These are phyloP conservation scores for Phytophthora vignae DNA, from an alignment of 352 stramenopile genomes.

Conservation along the genomic window DNA sequence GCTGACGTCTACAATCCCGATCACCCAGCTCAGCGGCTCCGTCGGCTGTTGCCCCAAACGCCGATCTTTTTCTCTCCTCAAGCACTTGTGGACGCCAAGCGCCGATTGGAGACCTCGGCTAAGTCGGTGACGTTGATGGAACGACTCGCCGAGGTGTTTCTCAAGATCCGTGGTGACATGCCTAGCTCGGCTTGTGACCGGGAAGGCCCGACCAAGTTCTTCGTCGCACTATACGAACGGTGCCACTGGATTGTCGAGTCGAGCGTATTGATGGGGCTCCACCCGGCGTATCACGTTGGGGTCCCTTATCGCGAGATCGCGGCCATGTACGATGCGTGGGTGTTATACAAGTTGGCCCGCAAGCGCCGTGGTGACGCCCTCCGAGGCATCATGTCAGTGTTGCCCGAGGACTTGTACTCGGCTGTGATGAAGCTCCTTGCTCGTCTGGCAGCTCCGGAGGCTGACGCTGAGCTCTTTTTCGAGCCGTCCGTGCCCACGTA, in stretches of 20 bases:
- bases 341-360: neutral
- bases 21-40: neutral
- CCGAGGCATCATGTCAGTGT: too few relatives aligned
- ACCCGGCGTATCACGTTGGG: neutral
- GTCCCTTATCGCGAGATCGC: neutral
- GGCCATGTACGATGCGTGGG: neutral
- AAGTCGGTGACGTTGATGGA: neutral
- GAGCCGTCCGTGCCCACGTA: too few relatives aligned
- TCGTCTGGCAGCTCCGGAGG: too few relatives aligned
- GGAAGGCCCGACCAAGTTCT: too few relatives aligned
- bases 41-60: neutral
- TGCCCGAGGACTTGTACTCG: too few relatives aligned
- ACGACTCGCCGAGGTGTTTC: neutral
- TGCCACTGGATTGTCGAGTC: too few relatives aligned
- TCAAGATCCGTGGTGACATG: too few relatives aligned
- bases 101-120: neutral
- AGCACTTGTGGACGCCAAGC: neutral
- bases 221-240: too few relatives aligned
- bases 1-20: neutral
- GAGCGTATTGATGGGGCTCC: neutral
- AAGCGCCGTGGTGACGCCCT: neutral
- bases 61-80: neutral
- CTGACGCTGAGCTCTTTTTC: too few relatives aligned
- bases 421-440: too few relatives aligned
- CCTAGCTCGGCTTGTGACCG: too few relatives aligned